Conservation (phyloP, 306 rosid species). For the Vachellia pachyceras region DNA sequence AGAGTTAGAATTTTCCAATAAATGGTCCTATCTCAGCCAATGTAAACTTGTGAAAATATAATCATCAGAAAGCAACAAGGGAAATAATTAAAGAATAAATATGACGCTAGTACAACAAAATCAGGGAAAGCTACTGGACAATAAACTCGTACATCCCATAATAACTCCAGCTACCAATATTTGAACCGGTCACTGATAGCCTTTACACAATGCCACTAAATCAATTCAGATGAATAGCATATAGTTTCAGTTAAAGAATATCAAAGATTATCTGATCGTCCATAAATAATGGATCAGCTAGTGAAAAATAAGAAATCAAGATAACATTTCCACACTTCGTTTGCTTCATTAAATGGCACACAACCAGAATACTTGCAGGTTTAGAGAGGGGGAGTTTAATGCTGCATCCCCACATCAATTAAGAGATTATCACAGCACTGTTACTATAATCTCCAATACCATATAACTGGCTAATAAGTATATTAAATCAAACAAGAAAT, state of each 20-base stretch:
- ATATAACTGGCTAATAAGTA: not conserved
- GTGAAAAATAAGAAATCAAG: not conserved
- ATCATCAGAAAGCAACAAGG: not conserved
- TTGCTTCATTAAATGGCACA: not conserved
- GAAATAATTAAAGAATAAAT: slow-evolving; percentile 9
- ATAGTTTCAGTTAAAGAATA: not conserved
- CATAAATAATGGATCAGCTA: not conserved
- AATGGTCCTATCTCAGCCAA: not conserved
- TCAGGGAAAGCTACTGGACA: not conserved
- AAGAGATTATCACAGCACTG: not conserved
- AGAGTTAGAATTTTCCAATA: not conserved
- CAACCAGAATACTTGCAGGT: not conserved
- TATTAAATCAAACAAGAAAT: not conserved
- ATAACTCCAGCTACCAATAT: not conserved
- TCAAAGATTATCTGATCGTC: not conserved
- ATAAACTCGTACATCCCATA: slow-evolving; percentile 14
- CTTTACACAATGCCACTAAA: slow-evolving; percentile 9
- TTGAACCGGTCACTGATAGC: not conserved
- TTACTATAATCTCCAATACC: not conserved
- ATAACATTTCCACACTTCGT: not conserved
- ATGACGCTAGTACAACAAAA: not conserved
- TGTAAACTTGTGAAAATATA: not conserved
- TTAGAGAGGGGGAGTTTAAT: not conserved
- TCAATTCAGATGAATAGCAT: not conserved
- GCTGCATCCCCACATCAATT: not conserved